Base-by-base conservation (phyloP, 192 early-diverging fungal genomes). In the Linnemannia schmuckeri region DNA sequence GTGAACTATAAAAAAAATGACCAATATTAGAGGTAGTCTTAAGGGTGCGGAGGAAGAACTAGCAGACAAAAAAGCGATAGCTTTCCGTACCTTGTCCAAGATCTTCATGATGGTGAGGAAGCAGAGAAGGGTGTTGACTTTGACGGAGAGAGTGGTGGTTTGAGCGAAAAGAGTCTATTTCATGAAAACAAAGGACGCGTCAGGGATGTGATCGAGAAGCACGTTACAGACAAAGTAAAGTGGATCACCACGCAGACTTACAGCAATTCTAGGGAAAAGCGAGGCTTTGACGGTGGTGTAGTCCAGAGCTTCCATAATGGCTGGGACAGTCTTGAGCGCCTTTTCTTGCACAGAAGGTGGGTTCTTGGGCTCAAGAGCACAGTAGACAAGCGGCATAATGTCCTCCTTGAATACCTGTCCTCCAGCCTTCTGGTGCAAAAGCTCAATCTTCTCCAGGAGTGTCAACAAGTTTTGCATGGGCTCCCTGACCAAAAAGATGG, bases 301-400 rank as follows among this genome's bases (percentile, higher is more conserved):
- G 69, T 94, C 94, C 47, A 96, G 79, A 6, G 82, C 88, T 24
- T 93, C 89, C 4, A 89, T 81, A 22, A 96, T 80, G 0, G 73
- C 30, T 13, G 96, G 94, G 4, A 95, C 89, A 1, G 90, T 90
- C 80, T 91, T 89, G 42, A 97, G 89, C 8, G 93, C 94, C 68
- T 93, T 94, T 72, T 95, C 94, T 63, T 95, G 93, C 49, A 96
- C 91, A 37, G 74, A 73, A 6, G 93, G 90, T 0, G 89, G 79
- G 44, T 89, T 90, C 44, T 81, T 89, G 37, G 85, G 79, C 72
- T 93, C 91, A 33, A 97, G 89, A 9, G 95, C 91, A 55, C 89
- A 85, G 74, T 96, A 95, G 12, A 96, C 87, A 8, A 96, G 76
- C 0, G 96, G 95, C 94, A 97, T 93, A 6, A 97, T 90, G 75